These are phyloP conservation scores for Penicillium maclennaniae DNA, from an alignment of 495 filamentous ascomycete species.

Conservation along the genomic window DNA sequence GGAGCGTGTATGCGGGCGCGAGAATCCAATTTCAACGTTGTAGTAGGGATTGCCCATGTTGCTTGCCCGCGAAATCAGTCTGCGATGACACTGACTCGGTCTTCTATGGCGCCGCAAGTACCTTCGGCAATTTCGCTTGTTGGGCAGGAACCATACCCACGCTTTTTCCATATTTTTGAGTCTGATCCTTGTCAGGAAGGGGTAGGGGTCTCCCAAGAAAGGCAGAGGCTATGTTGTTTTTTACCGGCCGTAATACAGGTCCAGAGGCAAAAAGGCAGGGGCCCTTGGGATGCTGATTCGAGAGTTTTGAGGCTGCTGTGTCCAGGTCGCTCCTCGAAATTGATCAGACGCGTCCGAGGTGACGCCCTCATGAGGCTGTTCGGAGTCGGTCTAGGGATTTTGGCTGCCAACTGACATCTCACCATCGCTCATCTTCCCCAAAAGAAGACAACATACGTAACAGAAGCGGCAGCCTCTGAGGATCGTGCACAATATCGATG, in stretches of 20 bases:
- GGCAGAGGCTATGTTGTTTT: slow-evolving; percentile 1
- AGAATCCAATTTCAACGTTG: slow-evolving; percentile 47
- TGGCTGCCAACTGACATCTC: slow-evolving; percentile 36
- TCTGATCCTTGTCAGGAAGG: slow-evolving; percentile 30
- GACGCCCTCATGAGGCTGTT: slow-evolving; percentile 24
- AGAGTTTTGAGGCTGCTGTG: slow-evolving; percentile 18
- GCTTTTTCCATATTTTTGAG: slow-evolving; percentile 15
- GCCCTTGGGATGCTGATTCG: slow-evolving; percentile 27
- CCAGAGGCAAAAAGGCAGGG: slow-evolving; percentile 25
- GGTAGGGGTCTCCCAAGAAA: slow-evolving; percentile 25
- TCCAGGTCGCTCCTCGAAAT: slow-evolving; percentile 18
- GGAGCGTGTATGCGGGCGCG: slow-evolving; percentile 40
- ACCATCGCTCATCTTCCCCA: slow-evolving; percentile 28
- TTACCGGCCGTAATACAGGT: slow-evolving; percentile 30
- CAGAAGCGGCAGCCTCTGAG: slow-evolving; percentile 22
- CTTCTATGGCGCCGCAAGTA: slow-evolving; percentile 2
- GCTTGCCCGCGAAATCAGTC: slow-evolving; percentile 11
- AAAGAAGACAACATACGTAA: slow-evolving; percentile 15
- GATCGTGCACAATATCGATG: slow-evolving; percentile 25
- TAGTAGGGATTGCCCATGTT: slow-evolving; percentile 8
- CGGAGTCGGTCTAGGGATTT: slow-evolving; percentile 23
- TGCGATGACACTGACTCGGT: background rate
- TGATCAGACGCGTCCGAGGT: slow-evolving; percentile 21
- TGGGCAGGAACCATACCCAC: slow-evolving; percentile 26
- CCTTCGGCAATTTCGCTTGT: slow-evolving; percentile 19